Percentiles rank a stretch among this genome's conserved stretches.
Conservation (phyloP, 805 yeast species). For the Lipomyces mesembrius region DNA sequence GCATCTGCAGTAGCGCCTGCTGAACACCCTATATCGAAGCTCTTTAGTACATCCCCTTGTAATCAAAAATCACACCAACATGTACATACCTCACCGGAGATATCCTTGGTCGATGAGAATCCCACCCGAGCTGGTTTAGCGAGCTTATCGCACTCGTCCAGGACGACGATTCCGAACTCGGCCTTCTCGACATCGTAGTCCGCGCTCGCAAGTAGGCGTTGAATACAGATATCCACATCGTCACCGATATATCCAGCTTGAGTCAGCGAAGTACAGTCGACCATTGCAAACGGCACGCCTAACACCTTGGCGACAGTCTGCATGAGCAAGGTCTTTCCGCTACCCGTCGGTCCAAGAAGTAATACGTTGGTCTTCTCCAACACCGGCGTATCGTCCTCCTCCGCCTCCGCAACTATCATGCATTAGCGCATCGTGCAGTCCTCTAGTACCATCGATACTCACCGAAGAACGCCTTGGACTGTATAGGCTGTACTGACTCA, state of each 20-base stretch:
- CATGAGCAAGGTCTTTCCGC: constrained; percentile 64
- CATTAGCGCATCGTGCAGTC: background rate
- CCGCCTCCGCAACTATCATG: constrained; percentile 9
- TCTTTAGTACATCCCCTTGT: background rate
- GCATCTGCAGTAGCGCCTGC: constrained; percentile 59
- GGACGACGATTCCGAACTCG: constrained; percentile 62
- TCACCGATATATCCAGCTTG: constrained; percentile 72
- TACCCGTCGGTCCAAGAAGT: constrained; percentile 64
- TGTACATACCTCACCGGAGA: constrained; percentile 57
- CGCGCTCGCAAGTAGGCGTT: constrained; percentile 56
- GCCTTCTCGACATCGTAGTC: constrained; percentile 56
- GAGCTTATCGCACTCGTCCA: constrained; percentile 64
- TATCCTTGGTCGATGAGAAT: constrained; percentile 50
- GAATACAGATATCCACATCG: constrained; percentile 63
- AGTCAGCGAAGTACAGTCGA: constrained; percentile 65
- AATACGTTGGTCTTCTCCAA: constrained; percentile 61
- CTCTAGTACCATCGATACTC: constrained; percentile 6
- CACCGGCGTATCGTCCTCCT: constrained; percentile 51
- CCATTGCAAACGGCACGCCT: constrained; percentile 62
- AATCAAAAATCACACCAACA: background rate
- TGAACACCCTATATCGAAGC: constrained; percentile 54
- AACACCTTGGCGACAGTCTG: constrained; percentile 57
- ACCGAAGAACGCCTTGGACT: constrained; percentile 6
- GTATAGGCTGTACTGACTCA: background rate
- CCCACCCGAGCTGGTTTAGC: constrained; percentile 50